Percentiles rank a stretch among this genome's conserved stretches.
Evolutionary conservation across 208 protist genomes (phyloP).

Genomic region (Lotmaria passim): DNA sequence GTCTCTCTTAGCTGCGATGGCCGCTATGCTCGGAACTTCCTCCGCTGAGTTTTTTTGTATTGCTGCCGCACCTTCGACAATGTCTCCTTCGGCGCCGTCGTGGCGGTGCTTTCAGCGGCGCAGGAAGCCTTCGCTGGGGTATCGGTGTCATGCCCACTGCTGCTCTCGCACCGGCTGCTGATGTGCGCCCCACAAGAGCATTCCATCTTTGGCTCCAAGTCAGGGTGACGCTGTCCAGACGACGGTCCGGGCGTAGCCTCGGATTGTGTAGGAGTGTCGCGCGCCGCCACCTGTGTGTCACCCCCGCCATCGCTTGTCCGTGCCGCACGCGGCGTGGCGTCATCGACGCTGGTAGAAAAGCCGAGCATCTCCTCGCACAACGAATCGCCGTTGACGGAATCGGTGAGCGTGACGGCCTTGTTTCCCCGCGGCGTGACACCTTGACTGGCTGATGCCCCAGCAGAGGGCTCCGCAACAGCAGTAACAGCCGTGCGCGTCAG

Average conservation of each 20-base stretch:
- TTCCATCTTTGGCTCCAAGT: background rate
- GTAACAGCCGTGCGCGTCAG: background rate
- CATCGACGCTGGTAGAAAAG: constrained; percentile 6
- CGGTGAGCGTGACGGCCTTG: background rate
- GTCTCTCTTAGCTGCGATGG: background rate
- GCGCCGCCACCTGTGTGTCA: background rate
- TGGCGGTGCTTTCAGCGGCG: background rate
- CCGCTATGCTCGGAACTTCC: constrained; percentile 1
- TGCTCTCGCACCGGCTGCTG: background rate
- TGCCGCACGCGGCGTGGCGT: background rate
- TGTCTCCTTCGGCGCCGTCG: background rate
- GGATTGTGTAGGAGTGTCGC: constrained; percentile 5
- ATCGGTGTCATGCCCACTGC: background rate
- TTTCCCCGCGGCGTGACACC: too few species aligned
- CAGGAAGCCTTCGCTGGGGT: background rate
- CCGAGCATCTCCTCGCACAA: constrained; percentile 10
- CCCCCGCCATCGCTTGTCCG: background rate
- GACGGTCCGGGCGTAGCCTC: constrained; percentile 11
- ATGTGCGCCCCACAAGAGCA: background rate
- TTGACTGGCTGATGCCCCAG: too few species aligned
- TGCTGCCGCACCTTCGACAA: constrained; percentile 17
- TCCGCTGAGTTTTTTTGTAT: constrained; percentile 10
- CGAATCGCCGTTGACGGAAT: background rate
- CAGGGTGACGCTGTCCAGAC: background rate
- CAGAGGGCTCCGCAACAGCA: background rate